A percentile compares a stretch with the other conserved stretches of the same genome.
Conservation (phyloP, 176 grass and related monocot species). For the Ensete glaucum region DNA sequence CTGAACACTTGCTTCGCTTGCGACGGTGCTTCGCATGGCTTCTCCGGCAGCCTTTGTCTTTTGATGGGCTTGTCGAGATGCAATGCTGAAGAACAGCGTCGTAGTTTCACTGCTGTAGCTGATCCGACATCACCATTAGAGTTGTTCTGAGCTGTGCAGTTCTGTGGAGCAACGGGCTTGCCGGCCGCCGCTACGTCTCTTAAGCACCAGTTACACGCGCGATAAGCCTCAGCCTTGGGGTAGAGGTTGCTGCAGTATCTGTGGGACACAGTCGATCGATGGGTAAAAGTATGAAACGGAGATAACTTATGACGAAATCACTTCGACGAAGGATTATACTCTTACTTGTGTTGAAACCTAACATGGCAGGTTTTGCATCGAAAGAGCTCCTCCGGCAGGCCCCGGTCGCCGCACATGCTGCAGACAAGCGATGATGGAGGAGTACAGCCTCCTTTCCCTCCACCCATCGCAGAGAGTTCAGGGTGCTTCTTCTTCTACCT, state of each 20-base stretch:
- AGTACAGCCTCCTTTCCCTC: background rate
- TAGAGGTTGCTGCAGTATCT: conserved; percentile 8
- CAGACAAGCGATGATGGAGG: conserved; percentile 22
- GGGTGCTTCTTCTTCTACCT: too few relatives aligned
- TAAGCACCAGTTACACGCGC: background rate
- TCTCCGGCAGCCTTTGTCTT: background rate
- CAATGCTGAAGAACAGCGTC: background rate
- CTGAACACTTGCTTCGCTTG: background rate
- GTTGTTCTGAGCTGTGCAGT: background rate
- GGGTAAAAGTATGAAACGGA: background rate
- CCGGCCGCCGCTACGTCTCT: background rate
- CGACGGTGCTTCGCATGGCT: background rate
- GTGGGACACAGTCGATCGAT: background rate
- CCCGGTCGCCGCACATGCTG: conserved; percentile 96
- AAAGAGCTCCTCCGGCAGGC: conserved; percentile 74
- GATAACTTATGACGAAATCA: background rate
- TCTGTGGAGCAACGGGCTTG: background rate
- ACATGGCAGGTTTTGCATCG: conserved; percentile 60
- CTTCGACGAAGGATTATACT: background rate
- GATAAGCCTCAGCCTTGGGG: background rate
- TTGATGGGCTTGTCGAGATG: background rate
- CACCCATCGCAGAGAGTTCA: too few relatives aligned
- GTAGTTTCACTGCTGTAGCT: background rate
- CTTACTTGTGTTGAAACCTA: conserved; percentile 51
- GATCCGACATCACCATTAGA: background rate